Conservation (phyloP, 768 basidiomycete genomes). For the Serendipita indica region DNA sequence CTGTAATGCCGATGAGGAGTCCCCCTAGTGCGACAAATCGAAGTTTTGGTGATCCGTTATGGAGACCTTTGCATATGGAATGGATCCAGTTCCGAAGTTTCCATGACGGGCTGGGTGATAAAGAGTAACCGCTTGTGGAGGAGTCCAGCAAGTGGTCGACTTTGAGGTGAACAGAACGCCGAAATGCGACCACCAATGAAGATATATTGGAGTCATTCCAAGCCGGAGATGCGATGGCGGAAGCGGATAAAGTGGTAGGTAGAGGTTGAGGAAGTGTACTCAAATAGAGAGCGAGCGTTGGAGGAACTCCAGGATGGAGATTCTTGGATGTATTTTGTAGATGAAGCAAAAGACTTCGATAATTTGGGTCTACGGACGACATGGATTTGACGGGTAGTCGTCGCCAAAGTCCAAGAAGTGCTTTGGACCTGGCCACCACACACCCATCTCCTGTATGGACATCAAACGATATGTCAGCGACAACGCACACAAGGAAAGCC, state of each 20-base stretch:
- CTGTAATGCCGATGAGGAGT: constrained; percentile 47
- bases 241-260: not conserved
- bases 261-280: not conserved
- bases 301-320: not conserved
- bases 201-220: constrained; percentile 27
- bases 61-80: constrained; percentile 40
- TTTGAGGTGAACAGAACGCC: constrained; percentile 45
- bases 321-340: not conserved
- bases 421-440: not conserved
- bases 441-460: not conserved
- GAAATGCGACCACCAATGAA: constrained; percentile 38
- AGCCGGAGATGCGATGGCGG: constrained; percentile 2
- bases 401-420: not conserved
- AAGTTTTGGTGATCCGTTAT: constrained; percentile 49
- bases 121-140: constrained; percentile 18
- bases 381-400: not conserved
- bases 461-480: constrained; percentile 13
- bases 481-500: constrained; percentile 12
- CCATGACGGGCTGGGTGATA: constrained; percentile 19
- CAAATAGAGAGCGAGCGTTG: not conserved
- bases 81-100: constrained; percentile 37
- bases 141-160: constrained; percentile 29
- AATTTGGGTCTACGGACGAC: not conserved
- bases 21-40: constrained; percentile 50
- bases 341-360: not conserved